phyloP scores from a whole-genome alignment of 495 filamentous ascomycete species.

The Jackrogersella minutella region DNA sequence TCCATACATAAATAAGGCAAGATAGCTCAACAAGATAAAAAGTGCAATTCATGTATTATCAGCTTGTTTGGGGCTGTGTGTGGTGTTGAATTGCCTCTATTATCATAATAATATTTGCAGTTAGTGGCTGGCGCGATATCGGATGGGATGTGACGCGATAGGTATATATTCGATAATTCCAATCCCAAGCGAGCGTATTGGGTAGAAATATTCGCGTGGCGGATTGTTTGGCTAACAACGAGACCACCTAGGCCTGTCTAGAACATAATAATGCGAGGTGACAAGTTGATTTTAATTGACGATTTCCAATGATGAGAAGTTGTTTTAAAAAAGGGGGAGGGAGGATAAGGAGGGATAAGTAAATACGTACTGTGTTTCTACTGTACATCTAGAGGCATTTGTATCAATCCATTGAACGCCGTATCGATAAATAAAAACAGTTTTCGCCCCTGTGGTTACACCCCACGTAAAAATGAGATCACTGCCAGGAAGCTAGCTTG shows the following conservation, averaged over 20 bases:
- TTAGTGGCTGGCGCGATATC: conserved; percentile 28
- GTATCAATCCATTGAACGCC: background rate
- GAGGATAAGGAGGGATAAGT: background rate
- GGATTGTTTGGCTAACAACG: conserved; percentile 26
- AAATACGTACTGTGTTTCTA: background rate
- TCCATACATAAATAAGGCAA: background rate
- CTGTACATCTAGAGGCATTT: background rate
- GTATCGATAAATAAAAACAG: background rate
- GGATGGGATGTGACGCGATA: conserved; percentile 4
- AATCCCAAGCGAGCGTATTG: background rate
- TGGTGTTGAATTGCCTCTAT: conserved; percentile 1
- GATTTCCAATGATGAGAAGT: conserved; percentile 6
- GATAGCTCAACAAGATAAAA: background rate
- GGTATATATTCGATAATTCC: conserved; percentile 4
- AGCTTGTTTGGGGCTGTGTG: too few species aligned
- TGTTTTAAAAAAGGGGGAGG: background rate
- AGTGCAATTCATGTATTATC: too few species aligned
- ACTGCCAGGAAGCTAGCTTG: too few species aligned
- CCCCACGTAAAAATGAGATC: conserved; percentile 30
- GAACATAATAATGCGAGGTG: conserved; percentile 16
- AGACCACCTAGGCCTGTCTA: background rate
- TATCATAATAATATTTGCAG: background rate
- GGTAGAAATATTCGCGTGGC: conserved; percentile 26
- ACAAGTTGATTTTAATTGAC: background rate
- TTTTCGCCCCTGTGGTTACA: conserved; percentile 3